phyloP scores from a whole-genome alignment of 768 basidiomycete genomes.

The Wakefieldia striispora region DNA sequence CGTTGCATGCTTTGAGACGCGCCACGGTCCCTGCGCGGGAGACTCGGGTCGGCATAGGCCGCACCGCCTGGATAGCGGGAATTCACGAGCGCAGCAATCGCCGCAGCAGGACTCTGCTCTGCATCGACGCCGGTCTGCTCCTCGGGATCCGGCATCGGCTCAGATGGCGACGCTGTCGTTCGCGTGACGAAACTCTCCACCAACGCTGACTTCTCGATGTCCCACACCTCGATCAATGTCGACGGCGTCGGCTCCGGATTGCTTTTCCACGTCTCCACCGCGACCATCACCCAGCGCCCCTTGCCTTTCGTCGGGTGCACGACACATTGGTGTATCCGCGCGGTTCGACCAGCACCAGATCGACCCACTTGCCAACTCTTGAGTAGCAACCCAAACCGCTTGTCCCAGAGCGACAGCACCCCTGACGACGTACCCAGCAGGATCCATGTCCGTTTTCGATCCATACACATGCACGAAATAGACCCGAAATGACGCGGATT shows the following conservation, averaged over 20 bases:
- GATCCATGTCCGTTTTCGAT: constrained; percentile 84
- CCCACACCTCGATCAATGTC: constrained; percentile 82
- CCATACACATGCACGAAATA: constrained; percentile 81
- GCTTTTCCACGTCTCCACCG: constrained; percentile 54
- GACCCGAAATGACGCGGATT: constrained; percentile 86
- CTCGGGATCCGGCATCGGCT: constrained; percentile 53
- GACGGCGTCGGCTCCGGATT: constrained; percentile 42
- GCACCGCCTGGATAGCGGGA: constrained; percentile 48
- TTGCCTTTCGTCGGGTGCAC: constrained; percentile 86
- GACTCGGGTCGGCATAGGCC: constrained; percentile 20
- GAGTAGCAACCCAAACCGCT: constrained; percentile 86
- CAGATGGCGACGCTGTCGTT: constrained; percentile 41
- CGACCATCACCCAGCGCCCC: constrained; percentile 89
- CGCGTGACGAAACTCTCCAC: constrained; percentile 79
- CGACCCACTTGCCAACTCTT: constrained; percentile 82
- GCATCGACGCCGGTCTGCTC: constrained; percentile 53
- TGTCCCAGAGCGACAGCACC: constrained; percentile 88
- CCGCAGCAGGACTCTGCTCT: constrained; percentile 62
- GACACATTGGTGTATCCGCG: constrained; percentile 68
- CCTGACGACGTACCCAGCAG: constrained; percentile 86
- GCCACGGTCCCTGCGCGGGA: constrained; percentile 27
- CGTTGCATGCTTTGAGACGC: constrained; percentile 34
- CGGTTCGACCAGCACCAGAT: constrained; percentile 48
- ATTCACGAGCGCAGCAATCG: constrained; percentile 80
- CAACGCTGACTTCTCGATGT: constrained; percentile 75